A percentile compares a stretch with the other conserved stretches of the same genome.
Conservation (phyloP, 345 rosid genomes). For the Gossypium australe region DNA sequence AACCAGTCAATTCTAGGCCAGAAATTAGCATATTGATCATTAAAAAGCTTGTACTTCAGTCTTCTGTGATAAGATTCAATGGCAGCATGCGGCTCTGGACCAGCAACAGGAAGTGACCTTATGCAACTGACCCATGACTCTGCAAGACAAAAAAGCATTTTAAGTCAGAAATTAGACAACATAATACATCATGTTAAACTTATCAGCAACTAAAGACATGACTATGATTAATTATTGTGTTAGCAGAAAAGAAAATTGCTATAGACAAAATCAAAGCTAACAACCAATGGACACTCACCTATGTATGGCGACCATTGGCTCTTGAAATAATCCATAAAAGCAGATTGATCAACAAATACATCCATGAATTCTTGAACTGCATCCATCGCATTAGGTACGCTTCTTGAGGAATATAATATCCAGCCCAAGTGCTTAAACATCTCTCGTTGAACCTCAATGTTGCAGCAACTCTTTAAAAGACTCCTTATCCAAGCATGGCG, state of each 20-base stretch:
- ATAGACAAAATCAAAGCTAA: neutral
- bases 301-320: slow-evolving; percentile 38
- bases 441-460: slow-evolving; percentile 38
- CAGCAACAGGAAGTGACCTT: slow-evolving; percentile 35
- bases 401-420: slow-evolving; percentile 40
- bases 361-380: slow-evolving; percentile 47
- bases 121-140: slow-evolving; percentile 37
- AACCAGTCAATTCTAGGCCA: slow-evolving; percentile 49
- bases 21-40: slow-evolving; percentile 24
- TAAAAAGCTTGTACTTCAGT: slow-evolving; percentile 38
- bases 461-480: slow-evolving; percentile 41
- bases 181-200: neutral
- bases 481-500: slow-evolving; percentile 52
- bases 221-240: no score
- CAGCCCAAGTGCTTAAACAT: slow-evolving; percentile 46
- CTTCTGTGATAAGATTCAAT: slow-evolving; percentile 45
- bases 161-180: neutral
- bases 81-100: slow-evolving; percentile 46
- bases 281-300: slow-evolving; percentile 29
- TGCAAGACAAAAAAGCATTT: slow-evolving; percentile 21
- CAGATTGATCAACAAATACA: slow-evolving; percentile 43
- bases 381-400: slow-evolving; percentile 26
- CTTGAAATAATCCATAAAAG: slow-evolving; percentile 44
- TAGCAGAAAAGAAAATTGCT: neutral
- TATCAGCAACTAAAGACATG: neutral